Evolutionary conservation across 1,284 basidiomycete species (phyloP).

Genomic region (Leccinum subrobustum): DNA sequence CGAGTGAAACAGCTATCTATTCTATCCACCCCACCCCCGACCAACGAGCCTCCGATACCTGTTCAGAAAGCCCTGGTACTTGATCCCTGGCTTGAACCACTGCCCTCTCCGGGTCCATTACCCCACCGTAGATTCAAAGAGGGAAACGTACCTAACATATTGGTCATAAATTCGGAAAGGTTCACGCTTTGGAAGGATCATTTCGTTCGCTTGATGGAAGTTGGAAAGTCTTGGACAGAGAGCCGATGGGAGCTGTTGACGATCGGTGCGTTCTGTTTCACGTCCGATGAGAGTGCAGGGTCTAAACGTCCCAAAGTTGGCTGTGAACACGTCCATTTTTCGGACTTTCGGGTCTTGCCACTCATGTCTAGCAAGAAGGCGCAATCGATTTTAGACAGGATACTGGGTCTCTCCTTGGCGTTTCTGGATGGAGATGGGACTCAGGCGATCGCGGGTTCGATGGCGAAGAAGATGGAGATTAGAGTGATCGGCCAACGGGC

Average conservation of each 20-base stretch:
- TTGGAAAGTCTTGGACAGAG: slow-evolving; percentile 54
- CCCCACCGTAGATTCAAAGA: slow-evolving; percentile 20
- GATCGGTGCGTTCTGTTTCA: slow-evolving; percentile 36
- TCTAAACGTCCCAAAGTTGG: slow-evolving; percentile 38
- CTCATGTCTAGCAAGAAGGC: slow-evolving; percentile 39
- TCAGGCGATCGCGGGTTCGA: slow-evolving; percentile 29
- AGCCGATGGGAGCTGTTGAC: slow-evolving; percentile 46
- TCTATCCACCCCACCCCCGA: slow-evolving; percentile 46
- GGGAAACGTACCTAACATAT: slow-evolving; percentile 38
- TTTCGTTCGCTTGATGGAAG: slow-evolving; percentile 53
- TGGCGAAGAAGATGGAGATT: slow-evolving; percentile 44
- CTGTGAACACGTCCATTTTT: slow-evolving; percentile 55
- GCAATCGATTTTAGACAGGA: slow-evolving; percentile 39
- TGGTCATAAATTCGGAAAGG: slow-evolving; percentile 70
- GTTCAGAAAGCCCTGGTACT: slow-evolving; percentile 56
- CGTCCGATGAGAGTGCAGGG: background rate
- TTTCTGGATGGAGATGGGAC: slow-evolving; percentile 48
- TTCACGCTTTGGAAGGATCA: slow-evolving; percentile 77
- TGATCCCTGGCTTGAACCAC: slow-evolving; percentile 80
- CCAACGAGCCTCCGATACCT: slow-evolving; percentile 45
- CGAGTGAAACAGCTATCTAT: slow-evolving; percentile 48
- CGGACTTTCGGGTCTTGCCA: slow-evolving; percentile 54
- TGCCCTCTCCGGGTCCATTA: slow-evolving; percentile 54
- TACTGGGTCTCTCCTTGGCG: slow-evolving; percentile 43
- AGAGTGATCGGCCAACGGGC: slow-evolving; percentile 41